Evolutionary conservation across 1,139 yeast species (phyloP), one percentile per base, ranked within the genome.

Genomic region (Saccharomyces hybrid): DNA sequence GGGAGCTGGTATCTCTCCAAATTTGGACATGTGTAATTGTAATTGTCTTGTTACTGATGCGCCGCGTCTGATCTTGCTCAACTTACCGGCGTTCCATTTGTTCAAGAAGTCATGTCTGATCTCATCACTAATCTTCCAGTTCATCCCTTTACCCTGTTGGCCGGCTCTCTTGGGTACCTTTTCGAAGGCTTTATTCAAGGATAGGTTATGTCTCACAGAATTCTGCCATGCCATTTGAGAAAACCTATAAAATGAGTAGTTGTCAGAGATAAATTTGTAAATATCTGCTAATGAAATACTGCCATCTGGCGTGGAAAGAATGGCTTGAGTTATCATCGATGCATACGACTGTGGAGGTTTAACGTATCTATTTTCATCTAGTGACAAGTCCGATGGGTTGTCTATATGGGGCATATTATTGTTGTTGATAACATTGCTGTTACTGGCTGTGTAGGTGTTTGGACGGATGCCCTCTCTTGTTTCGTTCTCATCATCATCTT

Each of bases 141-240:
- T 90, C 96, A 91, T 91, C 58, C 99, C 98, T 70, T 93, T 93
- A 29, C 98, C 98, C 0, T 97, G 96, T 71, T 90, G 97, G 68
- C 88, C 86, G 14, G 95, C 89, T 68, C 88, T 81, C 65, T 97
- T 79, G 26, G 98, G 97, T 25, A 91, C 97, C 72, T 93, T 93
- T 67, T 91, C 97, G 67, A 88, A 88, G 13, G 95, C 91, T 67
- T 86, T 85, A 70, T 87, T 87, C 53, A 88, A 73, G 2, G 95
- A 86, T 51, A 88, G 71, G 66, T 87, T 88, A 67, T 87, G 96
- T 56, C 96, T 81, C 57, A 87, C 86, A 6, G 91, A 84, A 69
- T 87, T 88, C 68, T 88, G 95, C 96, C 93, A 86, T 49, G 98
- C 97, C 16, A 96, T 84, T 68, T 86, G 88, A 38, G 93, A 82